Percentiles rank a stretch among this genome's conserved stretches.
phyloP scores from a whole-genome alignment of 2,329 filamentous ascomycete genomes.

The Epichloe hybrida region DNA sequence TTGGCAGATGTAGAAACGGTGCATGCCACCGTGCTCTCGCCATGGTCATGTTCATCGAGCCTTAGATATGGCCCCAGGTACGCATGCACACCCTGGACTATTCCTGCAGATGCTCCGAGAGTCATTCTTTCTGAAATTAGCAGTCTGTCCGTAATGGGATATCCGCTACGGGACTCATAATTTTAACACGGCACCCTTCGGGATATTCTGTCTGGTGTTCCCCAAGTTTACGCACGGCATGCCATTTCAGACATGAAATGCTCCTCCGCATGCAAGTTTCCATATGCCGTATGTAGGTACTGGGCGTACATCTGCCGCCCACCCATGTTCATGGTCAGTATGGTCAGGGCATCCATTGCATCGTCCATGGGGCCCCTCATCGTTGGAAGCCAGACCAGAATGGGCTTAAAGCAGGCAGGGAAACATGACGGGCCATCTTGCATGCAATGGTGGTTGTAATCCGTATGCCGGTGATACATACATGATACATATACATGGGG shows the following conservation, averaged over 20 bases:
- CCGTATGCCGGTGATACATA: not conserved
- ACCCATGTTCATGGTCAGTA: slow-evolving; percentile 1
- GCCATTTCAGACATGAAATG: not conserved
- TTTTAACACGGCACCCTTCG: not conserved
- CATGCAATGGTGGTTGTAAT: not conserved
- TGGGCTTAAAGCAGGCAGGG: not conserved
- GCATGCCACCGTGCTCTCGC: not conserved
- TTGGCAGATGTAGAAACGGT: not conserved
- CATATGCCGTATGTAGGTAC: not conserved
- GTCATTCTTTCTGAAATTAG: no score
- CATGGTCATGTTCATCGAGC: no score
- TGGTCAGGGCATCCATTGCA: not conserved
- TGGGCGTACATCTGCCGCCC: slow-evolving; percentile 2
- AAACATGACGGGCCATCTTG: slow-evolving; percentile 1
- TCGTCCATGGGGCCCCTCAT: not conserved
- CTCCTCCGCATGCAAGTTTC: slow-evolving; percentile 2
- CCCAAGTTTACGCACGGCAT: not conserved
- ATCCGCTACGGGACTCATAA: no score
- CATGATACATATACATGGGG: not conserved
- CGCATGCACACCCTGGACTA: no score
- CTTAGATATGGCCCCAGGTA: no score
- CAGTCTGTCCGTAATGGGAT: no score
- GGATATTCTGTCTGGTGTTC: not conserved
- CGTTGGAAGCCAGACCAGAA: not conserved
- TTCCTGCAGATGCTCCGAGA: no score